Evolutionary conservation across 768 basidiomycete genomes (phyloP).

Genomic region (Suillus weaverae): DNA sequence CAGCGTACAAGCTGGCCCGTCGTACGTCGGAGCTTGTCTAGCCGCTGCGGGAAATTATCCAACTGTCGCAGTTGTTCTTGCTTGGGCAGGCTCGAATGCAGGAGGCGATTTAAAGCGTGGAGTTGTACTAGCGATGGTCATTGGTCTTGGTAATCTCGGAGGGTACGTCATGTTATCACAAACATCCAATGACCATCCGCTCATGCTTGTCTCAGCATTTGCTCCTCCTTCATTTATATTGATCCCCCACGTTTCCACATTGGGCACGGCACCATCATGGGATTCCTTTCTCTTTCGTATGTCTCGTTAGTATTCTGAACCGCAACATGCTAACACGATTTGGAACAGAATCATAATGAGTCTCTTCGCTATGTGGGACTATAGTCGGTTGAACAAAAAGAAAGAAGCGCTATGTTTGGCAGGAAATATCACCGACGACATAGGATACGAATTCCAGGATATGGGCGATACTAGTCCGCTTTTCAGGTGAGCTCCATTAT

Average conservation of each 20-base stretch:
- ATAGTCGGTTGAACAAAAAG: constrained; percentile 46
- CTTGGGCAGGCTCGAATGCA: constrained; percentile 56
- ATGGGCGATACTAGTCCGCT: constrained; percentile 57
- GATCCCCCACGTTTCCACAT: constrained; percentile 38
- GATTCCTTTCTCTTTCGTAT: constrained; percentile 33
- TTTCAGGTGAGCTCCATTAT: constrained; percentile 38
- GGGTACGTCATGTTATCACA: constrained; percentile 39
- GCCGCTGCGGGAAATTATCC: constrained; percentile 56
- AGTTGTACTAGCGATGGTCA: constrained; percentile 52
- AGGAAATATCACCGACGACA: constrained; percentile 43
- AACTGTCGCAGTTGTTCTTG: constrained; percentile 45
- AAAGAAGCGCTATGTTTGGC: constrained; percentile 47
- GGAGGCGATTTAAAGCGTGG: constrained; percentile 57
- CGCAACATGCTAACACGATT: constrained; percentile 25
- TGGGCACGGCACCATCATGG: constrained; percentile 39
- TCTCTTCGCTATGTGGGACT: constrained; percentile 49
- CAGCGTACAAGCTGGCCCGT: constrained; percentile 21
- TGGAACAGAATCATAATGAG: constrained; percentile 41
- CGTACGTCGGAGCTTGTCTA: constrained; percentile 49
- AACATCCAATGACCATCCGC: constrained; percentile 17
- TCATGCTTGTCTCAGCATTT: constrained; percentile 28
- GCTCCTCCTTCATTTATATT: constrained; percentile 44
- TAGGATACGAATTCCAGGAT: constrained; percentile 41
- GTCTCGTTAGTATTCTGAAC: constrained; percentile 15
- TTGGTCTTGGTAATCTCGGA: constrained; percentile 55